phyloP scores from a whole-genome alignment of 2,329 filamentous ascomycete genomes.

The Sporothrix protearum region DNA sequence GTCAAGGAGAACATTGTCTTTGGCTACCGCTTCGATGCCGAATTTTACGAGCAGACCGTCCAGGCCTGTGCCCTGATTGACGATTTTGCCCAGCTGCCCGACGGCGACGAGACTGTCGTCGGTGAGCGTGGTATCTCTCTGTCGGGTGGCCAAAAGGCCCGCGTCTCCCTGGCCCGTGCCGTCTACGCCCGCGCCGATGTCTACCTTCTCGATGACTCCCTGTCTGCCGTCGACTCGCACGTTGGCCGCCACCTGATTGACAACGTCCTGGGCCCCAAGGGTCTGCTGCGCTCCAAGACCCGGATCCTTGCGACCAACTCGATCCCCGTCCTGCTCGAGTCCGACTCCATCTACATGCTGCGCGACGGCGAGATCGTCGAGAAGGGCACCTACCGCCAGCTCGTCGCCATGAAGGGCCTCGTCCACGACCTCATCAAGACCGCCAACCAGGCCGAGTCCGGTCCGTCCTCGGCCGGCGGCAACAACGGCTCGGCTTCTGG shows the following conservation, averaged over 20 bases:
- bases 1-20: conserved; percentile 98
- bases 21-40: conserved; percentile 86
- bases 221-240: conserved; percentile 97
- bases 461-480: conserved; percentile 36
- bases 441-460: conserved; percentile 56
- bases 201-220: conserved; percentile 87
- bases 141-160: conserved; percentile 93
- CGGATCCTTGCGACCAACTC: conserved; percentile 92
- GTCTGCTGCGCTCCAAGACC: conserved; percentile 79
- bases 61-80: conserved; percentile 86
- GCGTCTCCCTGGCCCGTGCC: conserved; percentile 84
- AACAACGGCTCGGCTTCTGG: conserved; percentile 30
- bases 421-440: conserved; percentile 81
- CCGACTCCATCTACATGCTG: conserved; percentile 82
- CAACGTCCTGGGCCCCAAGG: conserved; percentile 81
- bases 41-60: conserved; percentile 91
- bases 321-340: conserved; percentile 83
- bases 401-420: conserved; percentile 90
- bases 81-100: conserved; percentile 87
- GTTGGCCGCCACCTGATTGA: conserved; percentile 94
- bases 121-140: conserved; percentile 95
- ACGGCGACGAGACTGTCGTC: conserved; percentile 94
- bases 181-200: conserved; percentile 97
- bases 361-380: conserved; percentile 81
- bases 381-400: conserved; percentile 82